Evolutionary conservation across 352 stramenopile genomes (phyloP).

Genomic region (Pythium monospermum): DNA sequence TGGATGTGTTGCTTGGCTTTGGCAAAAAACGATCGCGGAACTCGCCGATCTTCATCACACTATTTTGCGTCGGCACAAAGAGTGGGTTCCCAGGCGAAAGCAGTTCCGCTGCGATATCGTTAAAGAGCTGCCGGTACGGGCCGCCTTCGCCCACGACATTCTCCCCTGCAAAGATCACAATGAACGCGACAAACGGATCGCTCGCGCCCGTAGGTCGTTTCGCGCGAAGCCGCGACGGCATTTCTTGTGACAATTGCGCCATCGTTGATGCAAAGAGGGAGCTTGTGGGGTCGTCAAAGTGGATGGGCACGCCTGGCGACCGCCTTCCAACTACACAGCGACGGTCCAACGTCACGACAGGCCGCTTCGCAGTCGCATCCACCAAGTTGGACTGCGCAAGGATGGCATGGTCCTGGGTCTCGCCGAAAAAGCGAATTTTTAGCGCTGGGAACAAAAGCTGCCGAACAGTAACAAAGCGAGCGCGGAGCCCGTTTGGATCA

Average conservation of each 20-base stretch:
- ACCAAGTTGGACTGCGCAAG: slow-evolving; percentile 39
- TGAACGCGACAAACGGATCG: slow-evolving; percentile 79
- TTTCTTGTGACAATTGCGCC: slow-evolving; percentile 43
- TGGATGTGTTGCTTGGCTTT: slow-evolving; percentile 47
- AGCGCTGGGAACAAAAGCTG: slow-evolving; percentile 70
- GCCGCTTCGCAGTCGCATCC: slow-evolving; percentile 45
- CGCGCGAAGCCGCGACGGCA: slow-evolving; percentile 42
- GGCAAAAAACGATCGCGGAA: slow-evolving; percentile 66
- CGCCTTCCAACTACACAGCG: slow-evolving; percentile 40
- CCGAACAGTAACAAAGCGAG: slow-evolving; percentile 46
- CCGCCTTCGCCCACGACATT: slow-evolving; percentile 78
- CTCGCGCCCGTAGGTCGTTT: slow-evolving; percentile 73
- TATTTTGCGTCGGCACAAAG: slow-evolving; percentile 75
- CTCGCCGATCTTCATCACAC: slow-evolving; percentile 60
- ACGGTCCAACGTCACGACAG: slow-evolving; percentile 66
- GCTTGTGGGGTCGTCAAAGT: slow-evolving; percentile 37
- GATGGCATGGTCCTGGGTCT: slow-evolving; percentile 68
- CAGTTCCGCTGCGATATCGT: slow-evolving; percentile 69
- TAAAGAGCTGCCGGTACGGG: slow-evolving; percentile 76
- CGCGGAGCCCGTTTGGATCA: slow-evolving; percentile 44
- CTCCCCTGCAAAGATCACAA: slow-evolving; percentile 70
- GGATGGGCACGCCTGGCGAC: slow-evolving; percentile 12
- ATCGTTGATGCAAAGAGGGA: slow-evolving; percentile 72
- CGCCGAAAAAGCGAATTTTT: slow-evolving; percentile 68
- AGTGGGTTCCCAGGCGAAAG: slow-evolving; percentile 39